Percentiles rank a stretch among this genome's conserved stretches.
phyloP scores from a whole-genome alignment of 1,284 basidiomycete genomes.

The Cerrena zonata region DNA sequence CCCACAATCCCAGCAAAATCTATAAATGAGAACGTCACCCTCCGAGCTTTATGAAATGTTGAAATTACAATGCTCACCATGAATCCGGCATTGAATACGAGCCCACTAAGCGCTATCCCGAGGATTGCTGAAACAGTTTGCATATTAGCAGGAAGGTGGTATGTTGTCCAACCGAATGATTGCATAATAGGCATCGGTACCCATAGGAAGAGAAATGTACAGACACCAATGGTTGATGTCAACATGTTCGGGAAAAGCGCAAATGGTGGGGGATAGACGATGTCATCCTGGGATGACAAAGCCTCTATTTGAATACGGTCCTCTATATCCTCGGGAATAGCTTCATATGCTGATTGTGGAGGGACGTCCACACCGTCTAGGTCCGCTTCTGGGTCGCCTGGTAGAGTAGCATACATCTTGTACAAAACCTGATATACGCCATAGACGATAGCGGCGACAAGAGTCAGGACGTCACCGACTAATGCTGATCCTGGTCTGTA shows the following conservation, averaged over 20 bases:
- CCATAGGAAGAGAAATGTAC: conserved; percentile 64
- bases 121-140: conserved; percentile 43
- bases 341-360: conserved; percentile 29
- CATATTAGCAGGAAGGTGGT: conserved; percentile 49
- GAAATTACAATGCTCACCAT: conserved; percentile 46
- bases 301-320: conserved; percentile 21
- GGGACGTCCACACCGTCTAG: conserved; percentile 39
- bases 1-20: conserved; percentile 77
- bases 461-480: conserved; percentile 69
- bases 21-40: conserved; percentile 24
- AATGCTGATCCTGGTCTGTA: conserved; percentile 41
- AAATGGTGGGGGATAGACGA: conserved; percentile 58
- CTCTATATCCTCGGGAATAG: conserved; percentile 13
- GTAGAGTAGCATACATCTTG: conserved; percentile 69
- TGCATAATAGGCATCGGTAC: conserved; percentile 68
- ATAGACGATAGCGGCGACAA: conserved; percentile 63
- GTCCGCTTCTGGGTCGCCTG: conserved; percentile 48
- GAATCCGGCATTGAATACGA: conserved; percentile 70
- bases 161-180: conserved; percentile 49
- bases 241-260: conserved; percentile 74
- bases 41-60: background rate
- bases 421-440: conserved; percentile 77
- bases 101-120: conserved; percentile 60
- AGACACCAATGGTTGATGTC: conserved; percentile 62
- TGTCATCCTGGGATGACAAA: conserved; percentile 22